These are phyloP conservation scores for Halenospora varia DNA, from an alignment of 495 filamentous ascomycete genomes.

Conservation along the genomic window DNA sequence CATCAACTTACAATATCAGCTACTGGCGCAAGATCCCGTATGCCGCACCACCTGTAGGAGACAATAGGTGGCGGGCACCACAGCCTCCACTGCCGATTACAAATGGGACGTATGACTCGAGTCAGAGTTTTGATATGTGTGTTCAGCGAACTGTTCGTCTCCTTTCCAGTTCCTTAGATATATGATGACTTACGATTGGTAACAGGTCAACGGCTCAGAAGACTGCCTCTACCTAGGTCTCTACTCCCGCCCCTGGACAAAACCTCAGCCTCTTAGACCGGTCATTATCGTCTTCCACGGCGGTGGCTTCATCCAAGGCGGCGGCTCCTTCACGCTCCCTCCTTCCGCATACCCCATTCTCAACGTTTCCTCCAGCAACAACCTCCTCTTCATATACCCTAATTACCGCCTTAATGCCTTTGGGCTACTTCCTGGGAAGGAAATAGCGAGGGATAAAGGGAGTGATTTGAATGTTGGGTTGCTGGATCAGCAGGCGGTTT, in stretches of 20 bases:
- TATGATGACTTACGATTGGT: background rate
- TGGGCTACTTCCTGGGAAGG: slow-evolving; percentile 54
- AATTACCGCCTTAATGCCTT: slow-evolving; percentile 66
- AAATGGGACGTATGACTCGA: slow-evolving; percentile 50
- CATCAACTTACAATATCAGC: slow-evolving; percentile 42
- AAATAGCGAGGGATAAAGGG: slow-evolving; percentile 40
- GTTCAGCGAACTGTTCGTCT: slow-evolving; percentile 43
- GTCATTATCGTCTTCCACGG: slow-evolving; percentile 60
- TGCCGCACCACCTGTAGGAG: slow-evolving; percentile 50
- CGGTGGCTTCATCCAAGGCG: slow-evolving; percentile 58
- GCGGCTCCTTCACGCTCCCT: slow-evolving; percentile 47
- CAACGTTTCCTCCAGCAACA: slow-evolving; percentile 40
- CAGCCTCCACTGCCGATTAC: slow-evolving; percentile 36
- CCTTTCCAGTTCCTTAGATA: slow-evolving; percentile 2
- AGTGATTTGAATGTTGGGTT: slow-evolving; percentile 63
- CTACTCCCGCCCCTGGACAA: slow-evolving; percentile 50
- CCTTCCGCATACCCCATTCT: slow-evolving; percentile 54
- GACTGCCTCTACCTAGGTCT: slow-evolving; percentile 49
- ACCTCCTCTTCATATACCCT: slow-evolving; percentile 57
- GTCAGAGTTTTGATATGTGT: slow-evolving; percentile 53
- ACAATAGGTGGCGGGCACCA: slow-evolving; percentile 49
- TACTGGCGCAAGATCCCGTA: slow-evolving; percentile 60
- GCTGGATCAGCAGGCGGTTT: slow-evolving; percentile 62
- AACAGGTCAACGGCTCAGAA: slow-evolving; percentile 46
- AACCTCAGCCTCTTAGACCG: slow-evolving; percentile 38